Evolutionary conservation across 352 stramenopile species (phyloP), one percentile per base, ranked within the genome.

Genomic region (Phytophthora colocasiae): DNA sequence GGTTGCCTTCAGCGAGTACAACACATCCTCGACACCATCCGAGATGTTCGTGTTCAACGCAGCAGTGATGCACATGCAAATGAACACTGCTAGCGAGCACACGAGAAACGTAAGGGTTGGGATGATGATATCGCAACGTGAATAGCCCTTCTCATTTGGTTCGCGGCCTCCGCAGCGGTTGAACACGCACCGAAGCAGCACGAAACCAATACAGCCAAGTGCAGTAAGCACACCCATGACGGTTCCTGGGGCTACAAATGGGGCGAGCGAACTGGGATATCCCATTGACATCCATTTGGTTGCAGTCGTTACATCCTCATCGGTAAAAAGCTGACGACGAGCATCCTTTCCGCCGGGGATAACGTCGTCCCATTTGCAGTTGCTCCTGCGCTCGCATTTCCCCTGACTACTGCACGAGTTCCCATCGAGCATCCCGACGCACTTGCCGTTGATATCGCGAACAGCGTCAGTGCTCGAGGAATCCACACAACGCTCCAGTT

Each of bases 1-100:
- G 19, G 83, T 91, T 15, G 78, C 78, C 38, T 86, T 89, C 15
- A 93, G 55, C 45, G 83, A 91, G 53, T 89, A 73, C 19, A 95
- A 58, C 26, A 95, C 76, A 1, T 75, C 75, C 22, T 80, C 68
- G 17, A 93, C 60, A 14, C 81, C 80, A 38, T 92, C 73, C 6
- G 87, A 92, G 60, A 95, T 88, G 70, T 89, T 93, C 17, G 83
- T 89, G 60, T 95, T 95, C 50, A 92, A 78, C 1, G 85, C 83
- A 15, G 85, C 75, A 14, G 85, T 90, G 17, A 92, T 60, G n/a
- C 90, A 58, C 52, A 83, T 83, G 74, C 87, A 95, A 53, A 93
- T 89, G 57, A 93, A 92, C 12, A 94, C 87, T 1, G 86, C 87
- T 19, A 89, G 51, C 10, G 81, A 90, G 54, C 85, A 92, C 5